Evolutionary conservation across 352 stramenopile species (phyloP), one percentile per base, ranked within the genome.

Genomic region (Pelagophyceae sp.): DNA sequence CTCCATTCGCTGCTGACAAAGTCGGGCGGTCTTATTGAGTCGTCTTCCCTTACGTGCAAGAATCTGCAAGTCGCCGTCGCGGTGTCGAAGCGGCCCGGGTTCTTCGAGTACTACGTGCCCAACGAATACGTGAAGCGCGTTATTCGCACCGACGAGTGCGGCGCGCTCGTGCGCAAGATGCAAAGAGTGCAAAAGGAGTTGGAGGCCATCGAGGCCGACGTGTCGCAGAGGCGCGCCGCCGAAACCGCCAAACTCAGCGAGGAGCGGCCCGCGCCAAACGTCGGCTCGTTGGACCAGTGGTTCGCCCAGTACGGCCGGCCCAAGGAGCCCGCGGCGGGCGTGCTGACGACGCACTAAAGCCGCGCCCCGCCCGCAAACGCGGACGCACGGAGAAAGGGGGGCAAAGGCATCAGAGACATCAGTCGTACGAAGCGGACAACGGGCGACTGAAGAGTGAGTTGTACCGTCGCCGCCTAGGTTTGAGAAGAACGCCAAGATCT

Each of bases 101-200:
- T 78, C 65, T 80, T 80, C 51, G 69, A 80, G 77, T 80, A 80
- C 38, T 67, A 78, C 72, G 17, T 67, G 19, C 60, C 33, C 6
- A 45, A 20, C 5, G 67, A 65, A 23, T 35, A 60, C 0, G 77
- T 80, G 31, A 19, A 76, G 32, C 60, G 64, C 51, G 75, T 78
- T 54, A 65, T 78, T 31, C 50, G 61, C 17, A 33, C 33, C 27
- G 40, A 71, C 27, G 72, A 75, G 51, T 67, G 76, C 32, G 38
- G 31, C 27, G 65, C 69, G 17, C 45, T 80, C 6, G 71, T 75
- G 38, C 19, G n/a, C 5, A 60, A 65, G 0, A 80, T 80, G 25
- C 27, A 27, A 1, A 31, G 64, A 6, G 15, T 71, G 6, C 71
- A 80, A 72, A 29, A 78, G 0, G 69, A 80, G 38, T 63, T 80